A percentile compares a stretch with the other conserved stretches of the same genome.
These are phyloP conservation scores for Xenoacremonium recifei DNA, from an alignment of 2,329 filamentous ascomycete species.

Conservation along the genomic window DNA sequence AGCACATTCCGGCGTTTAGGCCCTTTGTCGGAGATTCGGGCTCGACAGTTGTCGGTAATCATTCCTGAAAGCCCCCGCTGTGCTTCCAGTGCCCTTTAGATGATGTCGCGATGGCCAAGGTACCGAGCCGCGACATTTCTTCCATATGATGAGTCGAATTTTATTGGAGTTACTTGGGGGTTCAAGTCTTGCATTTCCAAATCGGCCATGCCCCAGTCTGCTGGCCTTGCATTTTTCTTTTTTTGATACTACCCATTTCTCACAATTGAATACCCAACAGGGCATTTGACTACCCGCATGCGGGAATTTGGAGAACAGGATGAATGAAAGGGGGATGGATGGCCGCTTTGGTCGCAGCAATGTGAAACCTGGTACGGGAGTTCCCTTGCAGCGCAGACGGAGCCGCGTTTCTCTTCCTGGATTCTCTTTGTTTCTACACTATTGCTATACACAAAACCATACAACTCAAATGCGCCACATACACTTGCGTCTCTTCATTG, in stretches of 20 bases:
- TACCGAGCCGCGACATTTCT: conserved; percentile 12
- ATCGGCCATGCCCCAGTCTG: conserved; percentile 19
- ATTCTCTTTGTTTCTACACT: not conserved
- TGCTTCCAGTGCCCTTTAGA: conserved; percentile 5
- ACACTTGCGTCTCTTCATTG: not conserved
- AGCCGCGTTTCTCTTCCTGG: not conserved
- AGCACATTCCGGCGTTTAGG: conserved; percentile 10
- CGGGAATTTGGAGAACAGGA: conserved; percentile 19
- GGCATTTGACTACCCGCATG: conserved; percentile 14
- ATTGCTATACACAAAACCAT: conserved; percentile 24
- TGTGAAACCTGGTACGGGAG: conserved; percentile 23
- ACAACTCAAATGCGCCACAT: conserved; percentile 3
- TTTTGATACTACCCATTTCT: conserved; percentile 6
- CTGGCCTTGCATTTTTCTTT: conserved; percentile 5
- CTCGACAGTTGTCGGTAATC: conserved; percentile 7
- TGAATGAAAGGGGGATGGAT: conserved; percentile 17
- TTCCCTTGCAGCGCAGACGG: conserved; percentile 16
- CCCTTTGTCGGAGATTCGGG: conserved; percentile 7
- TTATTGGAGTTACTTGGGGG: conserved; percentile 26
- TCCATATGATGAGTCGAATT: conserved; percentile 11
- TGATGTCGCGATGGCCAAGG: no score
- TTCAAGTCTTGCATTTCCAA: conserved; percentile 22
- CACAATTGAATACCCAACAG: conserved; percentile 14
- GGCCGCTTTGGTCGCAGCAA: conserved; percentile 22
- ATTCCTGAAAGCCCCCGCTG: conserved; percentile 6